phyloP scores from a whole-genome alignment of 1,284 basidiomycete genomes.

The Apiotrichum montevideense region DNA sequence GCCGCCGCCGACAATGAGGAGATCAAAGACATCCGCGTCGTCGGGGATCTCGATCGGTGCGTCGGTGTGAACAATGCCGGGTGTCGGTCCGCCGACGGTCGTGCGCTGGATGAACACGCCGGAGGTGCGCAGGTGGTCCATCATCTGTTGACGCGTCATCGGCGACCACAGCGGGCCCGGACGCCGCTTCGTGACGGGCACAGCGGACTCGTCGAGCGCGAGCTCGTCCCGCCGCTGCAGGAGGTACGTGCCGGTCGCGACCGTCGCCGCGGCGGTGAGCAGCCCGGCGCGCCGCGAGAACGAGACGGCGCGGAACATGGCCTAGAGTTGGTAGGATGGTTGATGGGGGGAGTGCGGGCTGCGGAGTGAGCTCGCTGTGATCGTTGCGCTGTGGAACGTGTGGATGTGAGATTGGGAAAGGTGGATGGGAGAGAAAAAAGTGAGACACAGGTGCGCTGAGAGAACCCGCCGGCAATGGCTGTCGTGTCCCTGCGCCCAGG shows the following conservation, averaged over 20 bases:
- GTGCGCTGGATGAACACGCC: conserved; percentile 40
- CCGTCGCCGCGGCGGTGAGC: conserved; percentile 22
- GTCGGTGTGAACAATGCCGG: conserved; percentile 24
- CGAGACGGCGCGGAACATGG: conserved; percentile 28
- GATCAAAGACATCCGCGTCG: conserved; percentile 63
- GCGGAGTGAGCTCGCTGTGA: no score
- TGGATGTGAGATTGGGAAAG: no score
- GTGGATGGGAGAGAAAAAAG: no score
- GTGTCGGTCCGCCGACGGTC: conserved; percentile 29
- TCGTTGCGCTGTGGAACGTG: no score
- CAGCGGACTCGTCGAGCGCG: conserved; percentile 8
- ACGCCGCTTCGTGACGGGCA: conserved; percentile 34
- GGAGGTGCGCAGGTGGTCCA: conserved; percentile 46
- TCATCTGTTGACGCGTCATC: conserved; percentile 48
- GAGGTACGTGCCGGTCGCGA: conserved; percentile 24
- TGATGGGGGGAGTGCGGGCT: no score
- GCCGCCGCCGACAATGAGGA: conserved; percentile 81
- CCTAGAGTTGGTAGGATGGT: background rate
- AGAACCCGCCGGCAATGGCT: no score
- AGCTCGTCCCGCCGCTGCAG: conserved; percentile 14
- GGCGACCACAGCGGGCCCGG: conserved; percentile 50
- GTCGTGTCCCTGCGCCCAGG: no score
- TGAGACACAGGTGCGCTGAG: no score
- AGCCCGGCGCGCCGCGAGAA: conserved; percentile 21
- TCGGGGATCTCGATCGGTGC: conserved; percentile 26